Base-by-base conservation (phyloP, 129 eudicot species). In the Cynara cardunculus region DNA sequence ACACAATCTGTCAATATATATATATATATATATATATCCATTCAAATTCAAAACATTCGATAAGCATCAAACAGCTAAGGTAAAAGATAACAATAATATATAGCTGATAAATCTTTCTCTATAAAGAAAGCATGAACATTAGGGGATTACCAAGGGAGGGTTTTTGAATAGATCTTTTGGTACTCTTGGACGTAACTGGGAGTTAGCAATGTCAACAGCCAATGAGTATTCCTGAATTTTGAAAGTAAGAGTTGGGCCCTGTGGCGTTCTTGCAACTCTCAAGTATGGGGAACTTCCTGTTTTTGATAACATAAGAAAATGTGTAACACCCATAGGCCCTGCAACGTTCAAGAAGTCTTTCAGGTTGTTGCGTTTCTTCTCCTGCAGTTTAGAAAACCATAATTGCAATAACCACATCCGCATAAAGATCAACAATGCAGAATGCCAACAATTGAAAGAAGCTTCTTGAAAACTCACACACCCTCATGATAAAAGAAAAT, bases 321-420 rank as follows among this genome's bases (percentile, higher is more conserved):
- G 97, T n/a, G 99, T 92, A 27, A 95, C 99, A 35, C 97, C 97
- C 97, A 95, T 92, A 16, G 97, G 96, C 46, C 97, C 97, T 0
- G 99, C 96, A 85, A 95, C 94, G 77, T 92, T 95, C 85, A 95
- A 76, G 83, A 95, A 95, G 79, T 95, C 99, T 67, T 71, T 90
- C 53, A 95, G 86, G 86, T 89, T 95, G 83, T 95, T 95, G 24
- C 99, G 90, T 86, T 83, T 95, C 84, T 92, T 92, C 79, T 95
- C 99, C 99, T 95, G 91, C 87, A 89, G 22, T 71, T 78, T 5
- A 18, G 7, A 30, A 73, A 39, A 69, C 6, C 22, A 67, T 41
- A 25, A 62, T 41, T 22, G 25, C 10, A 11, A 25, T 11, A 74
- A 5, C 12, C n/a, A 34, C 25, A 25, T 24, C 56, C 28, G 32